Evolutionary conservation across 2,329 filamentous ascomycete species (phyloP), one percentile per base, ranked within the genome.

Genomic region (Emergomyces africanus): DNA sequence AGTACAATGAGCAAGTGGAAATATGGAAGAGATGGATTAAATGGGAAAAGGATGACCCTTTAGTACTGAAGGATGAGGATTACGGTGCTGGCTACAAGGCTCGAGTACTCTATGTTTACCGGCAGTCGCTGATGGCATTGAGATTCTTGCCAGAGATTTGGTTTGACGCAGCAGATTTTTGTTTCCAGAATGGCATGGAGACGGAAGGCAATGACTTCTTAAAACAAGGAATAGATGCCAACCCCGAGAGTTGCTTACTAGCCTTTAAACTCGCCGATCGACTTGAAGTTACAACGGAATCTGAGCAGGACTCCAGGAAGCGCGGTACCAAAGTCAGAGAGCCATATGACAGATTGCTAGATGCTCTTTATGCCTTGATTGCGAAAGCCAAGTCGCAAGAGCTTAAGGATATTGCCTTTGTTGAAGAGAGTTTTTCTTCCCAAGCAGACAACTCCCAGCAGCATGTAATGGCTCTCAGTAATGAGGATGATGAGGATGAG

Each of bases 131-230:
- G 53, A 96, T 96, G 88, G 87, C 90, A 3, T 77, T 99, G 59
- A 85, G 91, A 56, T 99, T 97, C 74, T 94, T 92, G 83, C 91
- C 94, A 3, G 89, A 95, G 70, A 85, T 96, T 66, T 99, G 94
- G 94, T 91, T 90, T 55, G 90, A 96, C 61, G 92, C 90, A 10
- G 89, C 91, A 0, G 88, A 95, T 64, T 97, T 92, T 83, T 96
- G 89, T 72, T 90, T 90, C 67, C 82, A 87, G 58, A 90, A 94
- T 66, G 83, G 83, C 50, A 76, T 91, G 65, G 79, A 83, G 42
- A 75, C 83, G 50, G 86, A 90, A 61, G 90, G 90, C 12, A 83
- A 87, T 28, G 84, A 89, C 10, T 89, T 97, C 66, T 78, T 99
- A 28, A 80, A 84, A 25, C 84, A 94, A 62, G 94, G 94, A 39